phyloP scores from a whole-genome alignment of 495 filamentous ascomycete species.

The Parachaetomium inaequale region DNA sequence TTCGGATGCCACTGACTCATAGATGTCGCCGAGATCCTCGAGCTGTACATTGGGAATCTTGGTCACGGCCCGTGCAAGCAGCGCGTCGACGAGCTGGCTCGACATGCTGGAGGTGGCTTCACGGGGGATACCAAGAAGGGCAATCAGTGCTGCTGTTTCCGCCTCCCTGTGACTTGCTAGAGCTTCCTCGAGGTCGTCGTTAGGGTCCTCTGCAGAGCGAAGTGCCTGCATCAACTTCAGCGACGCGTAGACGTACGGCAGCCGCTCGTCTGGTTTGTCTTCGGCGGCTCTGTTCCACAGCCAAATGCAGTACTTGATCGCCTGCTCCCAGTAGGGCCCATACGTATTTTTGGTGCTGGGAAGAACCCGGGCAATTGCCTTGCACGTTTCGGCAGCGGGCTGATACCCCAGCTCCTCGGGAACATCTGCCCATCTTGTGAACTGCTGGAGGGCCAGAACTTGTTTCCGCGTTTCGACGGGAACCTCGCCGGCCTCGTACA shows the following conservation, averaged over 20 bases:
- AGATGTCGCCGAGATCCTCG: conserved; percentile 51
- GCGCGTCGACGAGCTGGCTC: conserved; percentile 59
- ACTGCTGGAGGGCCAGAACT: conserved; percentile 76
- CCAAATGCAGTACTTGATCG: conserved; percentile 54
- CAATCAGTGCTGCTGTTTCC: conserved; percentile 56
- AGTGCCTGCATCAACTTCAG: conserved; percentile 66
- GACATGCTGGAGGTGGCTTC: conserved; percentile 34
- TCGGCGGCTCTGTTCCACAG: conserved; percentile 50
- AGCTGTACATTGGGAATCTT: conserved; percentile 46
- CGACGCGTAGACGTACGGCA: conserved; percentile 64
- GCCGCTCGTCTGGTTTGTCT: conserved; percentile 29
- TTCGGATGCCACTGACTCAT: conserved; percentile 63
- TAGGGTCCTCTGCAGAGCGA: conserved; percentile 58
- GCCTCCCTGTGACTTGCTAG: conserved; percentile 51
- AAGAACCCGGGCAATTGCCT: conserved; percentile 60
- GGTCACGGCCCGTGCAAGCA: conserved; percentile 60
- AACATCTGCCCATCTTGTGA: conserved; percentile 63
- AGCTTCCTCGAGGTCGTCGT: conserved; percentile 81
- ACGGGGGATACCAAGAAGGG: conserved; percentile 52
- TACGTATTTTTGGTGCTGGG: conserved; percentile 73
- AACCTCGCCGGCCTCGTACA: conserved; percentile 43
- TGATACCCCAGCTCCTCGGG: conserved; percentile 47
- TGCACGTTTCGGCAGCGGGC: conserved; percentile 59
- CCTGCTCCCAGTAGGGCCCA: conserved; percentile 76
- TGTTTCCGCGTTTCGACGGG: conserved; percentile 72